These are phyloP conservation scores for Poa annua DNA, from an alignment of 176 grass and related monocot species.

Conservation along the genomic window DNA sequence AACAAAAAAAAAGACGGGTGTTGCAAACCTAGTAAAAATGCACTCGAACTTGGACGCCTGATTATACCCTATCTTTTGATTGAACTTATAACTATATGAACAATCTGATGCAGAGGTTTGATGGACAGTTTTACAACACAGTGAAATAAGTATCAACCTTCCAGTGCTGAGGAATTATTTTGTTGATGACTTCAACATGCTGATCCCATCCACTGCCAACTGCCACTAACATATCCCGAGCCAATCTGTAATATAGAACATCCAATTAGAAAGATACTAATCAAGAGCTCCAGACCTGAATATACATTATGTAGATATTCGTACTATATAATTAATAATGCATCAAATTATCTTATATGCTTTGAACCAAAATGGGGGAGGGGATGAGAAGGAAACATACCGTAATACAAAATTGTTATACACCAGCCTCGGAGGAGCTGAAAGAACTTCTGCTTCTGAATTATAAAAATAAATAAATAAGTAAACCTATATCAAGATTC, in stretches of 20 bases:
- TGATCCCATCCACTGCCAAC: constrained; percentile 85
- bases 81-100: constrained; percentile 19
- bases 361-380: constrained; percentile 18
- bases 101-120: background rate
- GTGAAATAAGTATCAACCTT: constrained; percentile 59
- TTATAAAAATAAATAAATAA: background rate
- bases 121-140: constrained; percentile 16
- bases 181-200: constrained; percentile 76
- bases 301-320: constrained; percentile 26
- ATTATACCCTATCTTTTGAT: background rate
- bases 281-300: constrained; percentile 5
- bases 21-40: background rate
- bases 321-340: constrained; percentile 13
- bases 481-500: constrained; percentile 10
- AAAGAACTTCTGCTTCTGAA: constrained; percentile 93
- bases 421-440: constrained; percentile 92
- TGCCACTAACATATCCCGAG: constrained; percentile 74
- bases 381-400: constrained; percentile 49
- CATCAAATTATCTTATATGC: background rate
- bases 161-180: constrained; percentile 92
- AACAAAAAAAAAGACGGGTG: background rate
- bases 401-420: constrained; percentile 88
- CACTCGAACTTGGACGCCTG: background rate
- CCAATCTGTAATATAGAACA: constrained; percentile 55
- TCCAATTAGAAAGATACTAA: constrained; percentile 42